Percentiles rank a stretch among this genome's conserved stretches.
Evolutionary conservation across 495 filamentous ascomycete genomes (phyloP).

Genomic region (Talaromyces nanjingensis): DNA sequence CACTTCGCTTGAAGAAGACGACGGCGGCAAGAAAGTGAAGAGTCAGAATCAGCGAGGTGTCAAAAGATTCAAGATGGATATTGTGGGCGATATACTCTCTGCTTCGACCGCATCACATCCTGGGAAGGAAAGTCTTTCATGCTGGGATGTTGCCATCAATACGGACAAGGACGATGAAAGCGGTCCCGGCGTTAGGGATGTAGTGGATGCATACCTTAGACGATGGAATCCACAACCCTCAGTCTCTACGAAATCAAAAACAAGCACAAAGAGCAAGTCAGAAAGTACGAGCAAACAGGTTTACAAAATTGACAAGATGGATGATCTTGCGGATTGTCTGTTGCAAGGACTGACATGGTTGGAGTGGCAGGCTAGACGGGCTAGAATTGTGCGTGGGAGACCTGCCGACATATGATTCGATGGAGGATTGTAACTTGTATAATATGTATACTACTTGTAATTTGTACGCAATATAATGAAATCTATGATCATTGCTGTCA

Average conservation of each 20-base stretch:
- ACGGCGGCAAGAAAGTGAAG: constrained; percentile 1
- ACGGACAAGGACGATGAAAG: background rate
- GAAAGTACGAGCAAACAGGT: background rate
- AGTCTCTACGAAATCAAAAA: constrained; percentile 8
- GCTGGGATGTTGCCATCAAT: background rate
- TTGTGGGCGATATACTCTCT: constrained; percentile 51
- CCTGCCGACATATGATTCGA: background rate
- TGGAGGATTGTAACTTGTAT: background rate
- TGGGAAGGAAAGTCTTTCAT: background rate
- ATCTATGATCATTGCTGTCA: background rate
- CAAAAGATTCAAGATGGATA: constrained; percentile 44
- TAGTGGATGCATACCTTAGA: constrained; percentile 38
- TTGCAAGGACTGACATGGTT: constrained; percentile 83
- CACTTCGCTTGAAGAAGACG: background rate
- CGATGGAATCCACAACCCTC: constrained; percentile 26
- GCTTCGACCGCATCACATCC: background rate
- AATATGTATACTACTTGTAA: background rate
- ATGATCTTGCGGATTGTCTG: constrained; percentile 87
- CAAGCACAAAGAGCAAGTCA: constrained; percentile 18
- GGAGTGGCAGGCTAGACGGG: constrained; percentile 70
- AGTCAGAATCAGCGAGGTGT: constrained; percentile 13
- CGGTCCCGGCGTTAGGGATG: constrained; percentile 16
- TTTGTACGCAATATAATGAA: background rate
- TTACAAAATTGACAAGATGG: constrained; percentile 54
- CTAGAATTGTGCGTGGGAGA: constrained; percentile 24